Conservation (phyloP, 2,329 filamentous ascomycete genomes). For the Lithohypha guttulata region DNA sequence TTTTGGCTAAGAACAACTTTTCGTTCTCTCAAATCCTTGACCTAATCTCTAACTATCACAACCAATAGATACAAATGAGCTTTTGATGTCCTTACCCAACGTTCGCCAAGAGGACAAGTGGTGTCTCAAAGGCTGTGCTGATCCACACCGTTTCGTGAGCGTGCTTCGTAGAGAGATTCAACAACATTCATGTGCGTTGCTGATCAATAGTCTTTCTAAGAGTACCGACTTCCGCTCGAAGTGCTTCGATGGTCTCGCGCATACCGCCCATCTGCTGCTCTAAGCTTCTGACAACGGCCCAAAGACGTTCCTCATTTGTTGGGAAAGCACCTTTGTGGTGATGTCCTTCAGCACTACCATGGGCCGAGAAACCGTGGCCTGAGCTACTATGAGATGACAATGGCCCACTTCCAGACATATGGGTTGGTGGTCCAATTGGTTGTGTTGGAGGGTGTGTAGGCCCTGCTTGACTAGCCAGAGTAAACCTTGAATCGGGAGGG, state of each 20-base stretch:
- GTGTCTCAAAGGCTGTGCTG: too few species aligned
- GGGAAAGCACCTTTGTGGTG: constrained; percentile 19
- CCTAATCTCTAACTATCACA: neutral
- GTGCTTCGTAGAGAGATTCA: neutral
- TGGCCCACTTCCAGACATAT: constrained; percentile 23
- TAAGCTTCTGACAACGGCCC: constrained; percentile 34
- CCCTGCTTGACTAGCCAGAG: constrained; percentile 29
- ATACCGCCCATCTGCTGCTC: constrained; percentile 32
- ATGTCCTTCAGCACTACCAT: constrained; percentile 24
- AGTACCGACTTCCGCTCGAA: constrained; percentile 4
- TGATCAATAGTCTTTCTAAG: constrained; percentile 5
- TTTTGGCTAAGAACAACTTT: too few species aligned
- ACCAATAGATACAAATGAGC: neutral
- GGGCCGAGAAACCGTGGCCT: constrained; percentile 23
- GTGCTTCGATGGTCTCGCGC: constrained; percentile 30
- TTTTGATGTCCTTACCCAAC: neutral
- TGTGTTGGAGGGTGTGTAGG: constrained; percentile 27
- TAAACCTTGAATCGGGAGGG: constrained; percentile 34
- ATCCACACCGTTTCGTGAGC: neutral
- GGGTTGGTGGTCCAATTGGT: constrained; percentile 26
- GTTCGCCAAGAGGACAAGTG: neutral
- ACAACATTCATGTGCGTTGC: neutral
- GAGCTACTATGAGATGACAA: constrained; percentile 24
- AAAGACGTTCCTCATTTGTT: constrained; percentile 30
- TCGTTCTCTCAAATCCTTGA: neutral